Evolutionary conservation across 352 stramenopile species (phyloP).

Genomic region (Pythium aristosporum): DNA sequence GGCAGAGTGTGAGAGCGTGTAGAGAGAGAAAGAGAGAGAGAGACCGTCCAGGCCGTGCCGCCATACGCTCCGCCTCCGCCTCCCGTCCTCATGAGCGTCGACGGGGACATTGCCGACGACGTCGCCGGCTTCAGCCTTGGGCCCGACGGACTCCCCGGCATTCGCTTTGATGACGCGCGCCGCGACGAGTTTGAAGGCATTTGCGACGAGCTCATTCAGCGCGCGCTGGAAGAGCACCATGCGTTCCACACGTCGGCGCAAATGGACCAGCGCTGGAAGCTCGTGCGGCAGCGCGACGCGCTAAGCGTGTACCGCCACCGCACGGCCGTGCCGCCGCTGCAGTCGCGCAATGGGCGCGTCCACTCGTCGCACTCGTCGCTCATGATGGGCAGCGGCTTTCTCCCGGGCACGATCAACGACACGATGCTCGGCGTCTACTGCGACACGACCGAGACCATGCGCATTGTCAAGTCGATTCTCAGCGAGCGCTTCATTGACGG

Average conservation of each 20-base stretch:
- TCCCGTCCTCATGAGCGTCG: conserved; percentile 7
- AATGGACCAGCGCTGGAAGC: conserved; percentile 47
- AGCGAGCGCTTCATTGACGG: conserved; percentile 54
- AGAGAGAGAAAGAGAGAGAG: no score
- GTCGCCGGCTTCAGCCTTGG: conserved; percentile 23
- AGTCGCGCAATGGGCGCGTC: background rate
- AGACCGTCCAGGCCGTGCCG: no score
- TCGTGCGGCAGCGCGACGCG: conserved; percentile 52
- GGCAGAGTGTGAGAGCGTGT: no score
- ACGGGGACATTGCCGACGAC: conserved; percentile 7
- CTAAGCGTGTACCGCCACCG: conserved; percentile 57
- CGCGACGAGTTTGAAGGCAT: conserved; percentile 43
- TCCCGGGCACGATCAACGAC: conserved; percentile 59
- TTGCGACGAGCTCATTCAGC: conserved; percentile 62
- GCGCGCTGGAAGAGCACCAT: conserved; percentile 49
- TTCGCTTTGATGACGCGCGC: conserved; percentile 39
- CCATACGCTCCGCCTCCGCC: no score
- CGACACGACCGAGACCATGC: conserved; percentile 57
- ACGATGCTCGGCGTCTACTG: conserved; percentile 48
- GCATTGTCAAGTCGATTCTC: conserved; percentile 41
- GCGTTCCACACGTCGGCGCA: conserved; percentile 45
- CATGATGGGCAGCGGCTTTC: conserved; percentile 56
- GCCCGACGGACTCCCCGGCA: conserved; percentile 32
- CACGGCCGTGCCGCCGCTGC: conserved; percentile 18
- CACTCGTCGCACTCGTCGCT: conserved; percentile 31